These are phyloP conservation scores for Moesziomyces sp. DNA, from an alignment of 1,284 basidiomycete species.

Conservation along the genomic window DNA sequence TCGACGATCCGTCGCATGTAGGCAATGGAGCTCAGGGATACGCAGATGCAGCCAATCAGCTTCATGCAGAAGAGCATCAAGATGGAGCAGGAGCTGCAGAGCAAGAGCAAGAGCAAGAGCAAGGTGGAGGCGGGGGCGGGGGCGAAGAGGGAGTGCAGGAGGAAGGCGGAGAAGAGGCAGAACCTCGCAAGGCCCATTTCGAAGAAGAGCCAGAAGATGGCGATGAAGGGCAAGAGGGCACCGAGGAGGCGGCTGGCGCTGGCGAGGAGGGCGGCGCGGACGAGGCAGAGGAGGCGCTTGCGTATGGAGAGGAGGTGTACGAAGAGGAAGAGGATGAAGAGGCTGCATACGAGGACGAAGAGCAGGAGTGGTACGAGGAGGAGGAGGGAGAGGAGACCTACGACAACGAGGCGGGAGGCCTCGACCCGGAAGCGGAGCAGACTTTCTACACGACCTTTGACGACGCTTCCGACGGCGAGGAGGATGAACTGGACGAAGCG, in stretches of 20 bases:
- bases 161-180: constrained; percentile 15
- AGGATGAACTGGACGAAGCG: constrained; percentile 38
- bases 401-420: constrained; percentile 7
- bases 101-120: too few species aligned
- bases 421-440: constrained; percentile 27
- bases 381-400: constrained; percentile 11
- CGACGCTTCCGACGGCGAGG: constrained; percentile 21
- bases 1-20: too few species aligned
- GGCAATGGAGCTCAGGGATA: too few species aligned
- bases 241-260: not conserved
- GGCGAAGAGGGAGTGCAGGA: constrained; percentile 8
- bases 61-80: not conserved
- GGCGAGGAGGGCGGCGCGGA: constrained; percentile 8
- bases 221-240: constrained; percentile 2
- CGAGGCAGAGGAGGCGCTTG: constrained; percentile 7
- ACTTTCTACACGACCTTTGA: constrained; percentile 40
- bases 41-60: constrained; percentile 8
- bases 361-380: not conserved
- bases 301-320: constrained; percentile 7
- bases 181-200: not conserved
- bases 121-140: not conserved
- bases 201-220: constrained; percentile 1
- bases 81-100: constrained; percentile 2
- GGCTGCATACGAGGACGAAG: constrained; percentile 5
- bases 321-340: constrained; percentile 15